Conservation (phyloP, 1,284 basidiomycete species). For the Microbotryum lychnidis-dioicae region DNA sequence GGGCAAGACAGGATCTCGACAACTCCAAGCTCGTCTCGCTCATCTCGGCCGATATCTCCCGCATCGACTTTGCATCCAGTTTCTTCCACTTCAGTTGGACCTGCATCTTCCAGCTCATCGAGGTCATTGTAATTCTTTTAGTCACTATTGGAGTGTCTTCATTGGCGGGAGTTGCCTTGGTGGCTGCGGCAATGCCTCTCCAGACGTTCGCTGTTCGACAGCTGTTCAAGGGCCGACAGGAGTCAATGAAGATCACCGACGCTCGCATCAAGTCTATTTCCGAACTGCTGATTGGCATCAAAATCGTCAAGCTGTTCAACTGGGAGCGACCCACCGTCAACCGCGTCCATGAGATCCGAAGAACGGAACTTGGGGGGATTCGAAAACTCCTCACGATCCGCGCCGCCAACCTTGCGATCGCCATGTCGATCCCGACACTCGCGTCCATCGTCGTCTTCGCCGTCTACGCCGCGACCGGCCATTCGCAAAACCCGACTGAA, state of each 20-base stretch:
- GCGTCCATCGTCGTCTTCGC: conserved; percentile 31
- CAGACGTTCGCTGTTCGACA: conserved; percentile 21
- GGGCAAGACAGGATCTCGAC: conserved; percentile 64
- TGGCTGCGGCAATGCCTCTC: conserved; percentile 51
- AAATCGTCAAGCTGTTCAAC: conserved; percentile 74
- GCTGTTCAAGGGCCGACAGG: conserved; percentile 14
- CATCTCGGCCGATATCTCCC: conserved; percentile 73
- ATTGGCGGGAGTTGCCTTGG: conserved; percentile 68
- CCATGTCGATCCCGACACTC: conserved; percentile 32
- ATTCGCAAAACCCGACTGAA: conserved; percentile 51
- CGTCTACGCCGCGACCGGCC: conserved; percentile 39
- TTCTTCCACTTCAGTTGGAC: conserved; percentile 47
- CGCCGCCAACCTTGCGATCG: conserved; percentile 48
- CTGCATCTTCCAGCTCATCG: conserved; percentile 35
- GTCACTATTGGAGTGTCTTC: conserved; percentile 66
- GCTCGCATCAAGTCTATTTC: conserved; percentile 68
- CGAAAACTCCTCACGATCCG: conserved; percentile 54
- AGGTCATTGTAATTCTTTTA: conserved; percentile 59
- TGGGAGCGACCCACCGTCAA: conserved; percentile 55
- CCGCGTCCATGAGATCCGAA: conserved; percentile 59
- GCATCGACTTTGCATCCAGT: conserved; percentile 72
- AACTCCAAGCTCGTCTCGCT: conserved; percentile 83
- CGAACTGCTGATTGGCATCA: conserved; percentile 72
- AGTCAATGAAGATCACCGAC: conserved; percentile 77
- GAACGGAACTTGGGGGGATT: conserved; percentile 61